Percentiles rank a stretch among this genome's conserved stretches.
phyloP scores from a whole-genome alignment of 1,139 yeast genomes.

The Kodamaea derodonti region DNA sequence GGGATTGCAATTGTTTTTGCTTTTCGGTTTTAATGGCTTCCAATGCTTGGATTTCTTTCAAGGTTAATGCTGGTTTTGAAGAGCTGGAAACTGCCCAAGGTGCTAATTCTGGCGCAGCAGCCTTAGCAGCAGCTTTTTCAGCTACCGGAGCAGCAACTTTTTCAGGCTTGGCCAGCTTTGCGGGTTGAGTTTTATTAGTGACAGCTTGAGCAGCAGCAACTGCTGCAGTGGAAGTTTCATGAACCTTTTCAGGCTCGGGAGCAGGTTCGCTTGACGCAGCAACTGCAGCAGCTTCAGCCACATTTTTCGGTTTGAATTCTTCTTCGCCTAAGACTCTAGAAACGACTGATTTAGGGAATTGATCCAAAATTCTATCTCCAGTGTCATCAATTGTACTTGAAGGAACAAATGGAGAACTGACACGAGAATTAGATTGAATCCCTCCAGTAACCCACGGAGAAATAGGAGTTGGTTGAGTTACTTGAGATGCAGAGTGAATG shows the following conservation, averaged over 20 bases:
- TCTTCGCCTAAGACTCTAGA: conserved; percentile 34
- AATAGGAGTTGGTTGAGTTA: conserved; percentile 36
- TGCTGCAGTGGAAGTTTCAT: background rate
- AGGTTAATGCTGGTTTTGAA: conserved; percentile 47
- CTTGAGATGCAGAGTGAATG: conserved; percentile 20
- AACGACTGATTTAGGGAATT: conserved; percentile 36
- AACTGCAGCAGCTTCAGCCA: background rate
- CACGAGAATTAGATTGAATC: conserved; percentile 34
- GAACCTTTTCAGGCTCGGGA: background rate
- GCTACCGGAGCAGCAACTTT: background rate
- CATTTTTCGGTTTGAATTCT: conserved; percentile 11
- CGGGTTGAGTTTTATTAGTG: background rate
- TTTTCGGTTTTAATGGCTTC: conserved; percentile 54
- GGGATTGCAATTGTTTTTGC: conserved; percentile 33
- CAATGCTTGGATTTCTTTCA: conserved; percentile 66
- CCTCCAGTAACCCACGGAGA: conserved; percentile 41
- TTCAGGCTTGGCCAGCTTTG: background rate
- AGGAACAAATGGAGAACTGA: conserved; percentile 40
- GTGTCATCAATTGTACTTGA: background rate
- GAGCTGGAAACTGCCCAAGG: conserved; percentile 50
- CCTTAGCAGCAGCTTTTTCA: background rate
- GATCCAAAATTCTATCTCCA: conserved; percentile 30
- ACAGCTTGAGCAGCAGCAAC: background rate
- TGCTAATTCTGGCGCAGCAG: conserved; percentile 30
- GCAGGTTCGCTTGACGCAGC: background rate